phyloP scores from a whole-genome alignment of 306 rosid genomes.

The Sechiopsis laciniata region DNA sequence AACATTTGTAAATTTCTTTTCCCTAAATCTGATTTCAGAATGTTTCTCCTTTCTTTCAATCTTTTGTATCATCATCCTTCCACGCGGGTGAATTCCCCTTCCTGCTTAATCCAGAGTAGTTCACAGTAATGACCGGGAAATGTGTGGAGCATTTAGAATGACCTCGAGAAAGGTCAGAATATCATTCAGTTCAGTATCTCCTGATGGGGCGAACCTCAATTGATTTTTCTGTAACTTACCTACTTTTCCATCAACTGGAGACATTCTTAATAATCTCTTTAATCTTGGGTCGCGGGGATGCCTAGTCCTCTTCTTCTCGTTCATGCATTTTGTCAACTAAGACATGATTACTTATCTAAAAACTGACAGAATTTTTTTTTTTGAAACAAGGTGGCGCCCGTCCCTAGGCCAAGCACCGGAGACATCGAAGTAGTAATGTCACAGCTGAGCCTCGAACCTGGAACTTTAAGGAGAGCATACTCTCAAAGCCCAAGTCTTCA shows the following conservation, averaged over 20 bases:
- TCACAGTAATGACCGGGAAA: not conserved
- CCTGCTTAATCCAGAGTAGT: not conserved
- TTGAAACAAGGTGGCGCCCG: too few relatives aligned
- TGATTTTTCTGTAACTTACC: not conserved
- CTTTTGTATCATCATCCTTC: not conserved
- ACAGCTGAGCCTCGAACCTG: too few relatives aligned
- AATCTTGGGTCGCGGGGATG: not conserved
- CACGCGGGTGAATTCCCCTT: not conserved
- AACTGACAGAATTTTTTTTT: too few relatives aligned
- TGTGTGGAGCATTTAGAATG: not conserved
- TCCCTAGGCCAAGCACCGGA: too few relatives aligned
- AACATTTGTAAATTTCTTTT: not conserved
- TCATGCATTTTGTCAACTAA: not conserved
- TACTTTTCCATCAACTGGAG: not conserved
- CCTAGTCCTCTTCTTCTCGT: not conserved
- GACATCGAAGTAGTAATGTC: too few relatives aligned
- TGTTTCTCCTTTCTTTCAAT: not conserved
- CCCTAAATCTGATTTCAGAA: not conserved
- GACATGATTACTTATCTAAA: not conserved
- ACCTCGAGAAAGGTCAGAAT: not conserved
- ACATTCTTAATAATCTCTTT: constrained; percentile 3
- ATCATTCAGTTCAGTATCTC: not conserved
- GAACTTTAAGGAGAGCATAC: too few relatives aligned
- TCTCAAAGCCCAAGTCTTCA: too few relatives aligned
- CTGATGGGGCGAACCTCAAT: not conserved